Conservation (phyloP, 768 basidiomycete species). For the Boletellus emodensis region DNA sequence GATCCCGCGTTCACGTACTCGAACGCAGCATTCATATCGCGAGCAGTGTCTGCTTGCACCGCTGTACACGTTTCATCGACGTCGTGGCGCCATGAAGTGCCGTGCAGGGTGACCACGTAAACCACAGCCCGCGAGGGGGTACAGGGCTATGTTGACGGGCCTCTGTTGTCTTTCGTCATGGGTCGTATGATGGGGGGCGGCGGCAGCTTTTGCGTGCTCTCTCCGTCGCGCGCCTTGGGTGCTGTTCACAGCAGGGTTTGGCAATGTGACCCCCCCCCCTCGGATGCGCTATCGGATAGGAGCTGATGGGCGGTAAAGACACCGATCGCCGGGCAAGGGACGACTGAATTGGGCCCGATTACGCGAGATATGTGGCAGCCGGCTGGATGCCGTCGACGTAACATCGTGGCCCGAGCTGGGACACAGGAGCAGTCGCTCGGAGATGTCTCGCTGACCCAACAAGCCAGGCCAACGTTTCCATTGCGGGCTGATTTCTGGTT, state of each 20-base stretch:
- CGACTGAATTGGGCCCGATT: conserved; percentile 17
- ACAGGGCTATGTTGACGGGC: conserved; percentile 21
- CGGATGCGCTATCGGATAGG: conserved; percentile 14
- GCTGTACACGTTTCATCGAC: conserved; percentile 17
- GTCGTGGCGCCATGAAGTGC: conserved; percentile 16
- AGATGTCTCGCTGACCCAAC: conserved; percentile 16
- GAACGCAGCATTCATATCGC: conserved; percentile 20
- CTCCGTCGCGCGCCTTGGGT: conserved; percentile 10
- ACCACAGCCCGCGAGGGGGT: conserved; percentile 25
- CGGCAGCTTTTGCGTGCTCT: conserved; percentile 9
- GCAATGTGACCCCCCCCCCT: too few relatives aligned
- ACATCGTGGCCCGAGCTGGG: conserved; percentile 3
- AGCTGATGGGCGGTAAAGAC: conserved; percentile 19
- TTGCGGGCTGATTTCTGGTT: conserved; percentile 6
- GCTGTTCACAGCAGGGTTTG: conserved; percentile 24
- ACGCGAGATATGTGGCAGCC: conserved; percentile 13
- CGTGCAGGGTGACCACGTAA: conserved; percentile 28
- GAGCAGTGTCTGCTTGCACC: conserved; percentile 9
- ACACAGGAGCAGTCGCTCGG: conserved; percentile 18
- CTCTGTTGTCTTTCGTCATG: too few relatives aligned
- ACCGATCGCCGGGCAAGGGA: conserved; percentile 9
- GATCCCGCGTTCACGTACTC: conserved; percentile 26
- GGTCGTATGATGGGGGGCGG: conserved; percentile 7
- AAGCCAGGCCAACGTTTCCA: conserved; percentile 5
- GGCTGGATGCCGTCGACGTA: conserved; percentile 24